These are phyloP conservation scores for Phtheirospermum japonicum DNA, from an alignment of 257 asterid species.

Conservation along the genomic window DNA sequence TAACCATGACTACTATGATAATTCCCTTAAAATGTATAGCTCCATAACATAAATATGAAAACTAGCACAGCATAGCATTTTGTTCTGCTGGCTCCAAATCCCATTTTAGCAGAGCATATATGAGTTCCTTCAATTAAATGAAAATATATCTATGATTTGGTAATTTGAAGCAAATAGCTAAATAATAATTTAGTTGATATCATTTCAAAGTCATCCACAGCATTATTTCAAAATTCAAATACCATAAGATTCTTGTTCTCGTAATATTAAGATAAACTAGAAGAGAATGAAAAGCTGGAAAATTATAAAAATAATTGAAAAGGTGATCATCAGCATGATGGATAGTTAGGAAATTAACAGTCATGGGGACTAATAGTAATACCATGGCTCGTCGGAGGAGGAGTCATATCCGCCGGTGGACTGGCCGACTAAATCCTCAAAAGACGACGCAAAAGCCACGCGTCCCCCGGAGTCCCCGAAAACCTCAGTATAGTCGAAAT, in stretches of 20 bases:
- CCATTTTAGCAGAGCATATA: neutral
- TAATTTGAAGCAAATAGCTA: constrained; percentile 10
- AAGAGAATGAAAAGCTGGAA: neutral
- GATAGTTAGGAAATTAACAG: neutral
- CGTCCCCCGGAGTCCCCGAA: constrained; percentile 49
- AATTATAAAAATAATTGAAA: neutral
- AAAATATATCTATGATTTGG: neutral
- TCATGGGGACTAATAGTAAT: no score
- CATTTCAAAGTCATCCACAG: no score
- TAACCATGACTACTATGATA: constrained; percentile 1
- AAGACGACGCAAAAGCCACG: constrained; percentile 39
- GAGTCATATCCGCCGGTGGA: constrained; percentile 54
- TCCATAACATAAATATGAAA: neutral
- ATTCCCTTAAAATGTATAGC: constrained; percentile 2
- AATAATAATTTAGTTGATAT: neutral
- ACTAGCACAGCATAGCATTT: neutral
- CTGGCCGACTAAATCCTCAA: constrained; percentile 53
- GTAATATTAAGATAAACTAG: neutral
- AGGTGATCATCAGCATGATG: constrained; percentile 10
- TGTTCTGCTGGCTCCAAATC: constrained; percentile 4
- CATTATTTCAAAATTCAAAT: no score
- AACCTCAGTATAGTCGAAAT: constrained; percentile 68
- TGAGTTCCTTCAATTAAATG: neutral
- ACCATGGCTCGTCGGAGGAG: constrained; percentile 65
- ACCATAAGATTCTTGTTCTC: neutral